Conservation (phyloP, 2,329 filamentous ascomycete genomes). For the Fusarium sp. region DNA sequence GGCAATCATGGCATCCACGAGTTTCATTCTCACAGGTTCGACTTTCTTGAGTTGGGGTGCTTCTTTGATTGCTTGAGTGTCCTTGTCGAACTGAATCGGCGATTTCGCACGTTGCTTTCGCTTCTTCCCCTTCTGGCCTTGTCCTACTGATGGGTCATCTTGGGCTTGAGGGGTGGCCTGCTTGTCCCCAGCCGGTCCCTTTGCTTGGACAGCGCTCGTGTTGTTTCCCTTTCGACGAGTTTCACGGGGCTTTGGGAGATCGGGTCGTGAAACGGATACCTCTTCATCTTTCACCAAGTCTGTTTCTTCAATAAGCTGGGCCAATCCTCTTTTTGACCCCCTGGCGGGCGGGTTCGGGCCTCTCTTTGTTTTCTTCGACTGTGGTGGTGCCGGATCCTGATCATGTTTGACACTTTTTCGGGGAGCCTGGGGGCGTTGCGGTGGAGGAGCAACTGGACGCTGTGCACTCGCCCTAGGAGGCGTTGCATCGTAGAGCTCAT, state of each 20-base stretch:
- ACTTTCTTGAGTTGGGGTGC: not conserved
- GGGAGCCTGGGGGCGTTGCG: not conserved
- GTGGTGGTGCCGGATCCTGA: not conserved
- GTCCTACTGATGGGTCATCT: not conserved
- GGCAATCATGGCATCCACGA: conserved; percentile 27
- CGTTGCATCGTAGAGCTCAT: conserved; percentile 44
- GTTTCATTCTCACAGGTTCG: conserved; percentile 4
- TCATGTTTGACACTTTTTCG: not conserved
- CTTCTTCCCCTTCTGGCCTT: conserved; percentile 28
- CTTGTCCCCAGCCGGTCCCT: not conserved
- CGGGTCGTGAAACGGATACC: not conserved
- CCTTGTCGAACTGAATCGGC: conserved; percentile 47
- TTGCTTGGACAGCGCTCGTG: not conserved
- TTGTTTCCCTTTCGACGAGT: not conserved
- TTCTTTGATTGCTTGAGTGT: conserved; percentile 42
- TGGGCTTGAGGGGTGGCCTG: not conserved
- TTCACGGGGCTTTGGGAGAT: not conserved
- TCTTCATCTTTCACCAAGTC: not conserved
- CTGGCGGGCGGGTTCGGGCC: not conserved
- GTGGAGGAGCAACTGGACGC: not conserved
- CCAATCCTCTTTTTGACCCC: conserved; percentile 12
- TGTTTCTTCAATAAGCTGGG: not conserved
- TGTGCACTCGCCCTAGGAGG: conserved; percentile 24
- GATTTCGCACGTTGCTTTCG: conserved; percentile 48
- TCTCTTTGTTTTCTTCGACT: not conserved